Evolutionary conservation across 768 basidiomycete species (phyloP), one percentile per base, ranked within the genome.

Genomic region (Suillus decipiens): DNA sequence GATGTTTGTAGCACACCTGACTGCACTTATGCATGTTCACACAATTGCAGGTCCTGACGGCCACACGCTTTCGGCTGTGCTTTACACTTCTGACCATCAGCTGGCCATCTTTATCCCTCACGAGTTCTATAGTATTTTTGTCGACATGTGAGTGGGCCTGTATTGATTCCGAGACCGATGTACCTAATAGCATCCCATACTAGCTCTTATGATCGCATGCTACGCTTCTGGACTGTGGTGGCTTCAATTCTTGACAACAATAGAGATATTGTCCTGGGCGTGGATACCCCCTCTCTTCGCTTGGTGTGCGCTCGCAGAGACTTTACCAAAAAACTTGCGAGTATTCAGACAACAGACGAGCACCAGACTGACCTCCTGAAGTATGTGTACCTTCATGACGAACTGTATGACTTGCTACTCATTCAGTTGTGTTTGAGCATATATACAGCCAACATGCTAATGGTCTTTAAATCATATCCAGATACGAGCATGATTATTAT

Each of bases 271-370:
- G 28, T 31, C 48, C 28, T 62, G 57, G 66, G 55, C 37, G 10
- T 57, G 55, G 55, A 6, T 57, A 6, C 22, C 37, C 24, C 15
- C 36, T 39, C 55, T 57, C 15, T 57, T 57, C 15, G 14, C 6
- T 15, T 57, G 55, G 55, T 57, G 55, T 24, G 55, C 55, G 39
- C 37, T 39, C 17, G 14, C 39, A 57, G 10, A 11, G 24, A 19
- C 61, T 54, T 17, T 51, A 63, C 39, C 67, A 68, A 33, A 62
- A 66, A 37, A 60, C 53, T 5, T 68, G 24, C 15, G 37, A 17
- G 10, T 10, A 56, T 39, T 5, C 37, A 17, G 37, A 39, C 37
- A 10, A 4, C 37, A 11, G 55, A 7, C 22, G 17, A 10, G 31
- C 50, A 31, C 50, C 17, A 51, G 50, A 0, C 31, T 1, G 15